phyloP scores from a whole-genome alignment of 768 basidiomycete species.

The Pholiota molesta region DNA sequence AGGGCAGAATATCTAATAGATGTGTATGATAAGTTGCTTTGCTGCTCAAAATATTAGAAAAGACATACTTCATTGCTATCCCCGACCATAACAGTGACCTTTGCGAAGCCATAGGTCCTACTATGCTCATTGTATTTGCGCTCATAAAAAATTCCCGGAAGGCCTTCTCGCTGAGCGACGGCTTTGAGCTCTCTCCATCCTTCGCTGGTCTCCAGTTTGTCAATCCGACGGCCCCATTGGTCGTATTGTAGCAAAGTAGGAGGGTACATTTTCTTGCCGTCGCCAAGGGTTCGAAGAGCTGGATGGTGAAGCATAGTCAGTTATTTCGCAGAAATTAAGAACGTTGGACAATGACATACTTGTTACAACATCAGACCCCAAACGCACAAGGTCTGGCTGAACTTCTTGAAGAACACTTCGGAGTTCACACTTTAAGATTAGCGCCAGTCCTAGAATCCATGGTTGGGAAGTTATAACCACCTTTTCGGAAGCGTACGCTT shows the following conservation, averaged over 20 bases:
- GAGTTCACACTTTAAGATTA: not conserved
- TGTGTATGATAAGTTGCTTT: not conserved
- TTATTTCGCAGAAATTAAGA: slow-evolving; percentile 1
- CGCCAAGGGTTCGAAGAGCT: slow-evolving; percentile 61
- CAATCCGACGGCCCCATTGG: slow-evolving; percentile 72
- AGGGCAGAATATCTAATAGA: slow-evolving; percentile 64
- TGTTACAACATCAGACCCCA: slow-evolving; percentile 59
- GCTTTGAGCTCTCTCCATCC: slow-evolving; percentile 74
- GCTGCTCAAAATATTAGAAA: not conserved
- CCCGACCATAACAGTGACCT: slow-evolving; percentile 60
- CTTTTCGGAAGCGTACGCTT: slow-evolving; percentile 55
- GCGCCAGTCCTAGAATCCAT: not conserved
- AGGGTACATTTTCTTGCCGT: slow-evolving; percentile 43
- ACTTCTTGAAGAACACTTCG: slow-evolving; percentile 50
- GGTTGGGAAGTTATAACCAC: slow-evolving; percentile 28
- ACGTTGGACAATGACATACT: slow-evolving; percentile 33
- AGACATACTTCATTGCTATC: slow-evolving; percentile 62
- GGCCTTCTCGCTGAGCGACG: slow-evolving; percentile 61
- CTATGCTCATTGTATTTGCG: slow-evolving; percentile 62
- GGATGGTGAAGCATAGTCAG: not conserved
- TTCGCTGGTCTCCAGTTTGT: slow-evolving; percentile 69
- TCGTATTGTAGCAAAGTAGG: slow-evolving; percentile 70
- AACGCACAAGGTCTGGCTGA: slow-evolving; percentile 59
- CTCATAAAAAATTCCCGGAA: slow-evolving; percentile 70
- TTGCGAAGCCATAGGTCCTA: slow-evolving; percentile 67